Evolutionary conservation across 192 early-diverging fungal genomes (phyloP), one percentile per base, ranked within the genome.

Genomic region (Phlyctochytrium bullatum): DNA sequence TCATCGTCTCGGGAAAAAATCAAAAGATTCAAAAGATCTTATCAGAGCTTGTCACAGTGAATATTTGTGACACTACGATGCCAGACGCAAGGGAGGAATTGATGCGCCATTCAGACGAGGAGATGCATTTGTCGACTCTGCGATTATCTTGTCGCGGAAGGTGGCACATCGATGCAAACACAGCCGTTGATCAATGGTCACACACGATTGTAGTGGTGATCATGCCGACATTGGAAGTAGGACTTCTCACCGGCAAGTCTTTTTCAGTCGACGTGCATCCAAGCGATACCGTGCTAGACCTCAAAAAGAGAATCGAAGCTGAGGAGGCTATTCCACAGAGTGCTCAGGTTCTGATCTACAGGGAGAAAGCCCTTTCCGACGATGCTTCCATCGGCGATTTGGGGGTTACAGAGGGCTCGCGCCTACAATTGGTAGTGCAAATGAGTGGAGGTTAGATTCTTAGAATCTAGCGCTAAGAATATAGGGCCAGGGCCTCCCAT

Each of bases 401-500:
- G 3, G 78, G 78, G 12, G 60, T 85, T 3, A 59, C 59, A 53
- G 63, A 62, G 50, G 80, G 80, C 20, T 71, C 76, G 1, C 71
- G 59, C 25, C 61, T 85, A 32, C 76, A 80, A 57, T 65, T 85
- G 25, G 76, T 75, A 3, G 52, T 85, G 17, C 72, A 82, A 25
- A 85, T 85, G 83, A 64, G 70, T 54, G 72, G 76, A 59, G 83
- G 83, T 83, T 52, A 12, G 23, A 4, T n/a, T n/a, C n/a, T n/a
- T n/a, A n/a, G n/a, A 4, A 50, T 59, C 4, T 29, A 25, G 1
- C 17, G 23, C n/a, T 34, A 36, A 27, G 10, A 28, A 36, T 30
- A 25, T 24, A 84, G 83, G 83, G n/a, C 78, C 83, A 6, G 83
- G 83, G 24, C 79, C 80, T 23, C 76, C 81, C 17, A 65, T 78